Evolutionary conservation across 495 filamentous ascomycete species (phyloP), one percentile per base, ranked within the genome.

Genomic region (Stereocaulon alpinum): DNA sequence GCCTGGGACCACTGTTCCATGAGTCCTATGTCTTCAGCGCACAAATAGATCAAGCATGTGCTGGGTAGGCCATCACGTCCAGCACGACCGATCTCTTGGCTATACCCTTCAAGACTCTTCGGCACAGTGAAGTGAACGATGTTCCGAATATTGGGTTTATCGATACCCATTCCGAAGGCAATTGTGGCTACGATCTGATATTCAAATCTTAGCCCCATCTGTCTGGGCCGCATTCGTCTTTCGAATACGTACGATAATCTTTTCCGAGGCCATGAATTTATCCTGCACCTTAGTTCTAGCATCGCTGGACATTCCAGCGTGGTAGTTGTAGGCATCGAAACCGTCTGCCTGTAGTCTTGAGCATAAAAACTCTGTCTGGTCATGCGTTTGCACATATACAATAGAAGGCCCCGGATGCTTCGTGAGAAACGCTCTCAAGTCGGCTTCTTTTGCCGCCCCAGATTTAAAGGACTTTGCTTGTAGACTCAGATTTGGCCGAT

Each of bases 91-190:
- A 84, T 77, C 62, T 83, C 78, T 58, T 82, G 80, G 51, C 78
- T 81, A 55, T 83, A 84, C 22, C 78, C 78, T 61, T 84, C 81
- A 7, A 84, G 66, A 29, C 76, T 77, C 42, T 72, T 74, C 0
- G 80, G 73, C 7, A 82, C 68, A 56, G 79, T 74, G 64, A 76
- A 81, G 59, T 84, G 80, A 9, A 82, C 66, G 34, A 84, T 68
- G 55, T 80, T 82, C n/a, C 80, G 70, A 45, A 84, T 82, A 53
- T 81, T 70, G 0, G 79, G 41, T 62, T 83, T 83, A 59, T 82
- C 79, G 30, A 82, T 80, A 1, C 79, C 80, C 79, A 82, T 82
- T 17, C 80, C 80, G 41, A 83, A 83, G 11, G 80, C 80, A 57
- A 83, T 83, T 0, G 81, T 83, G 17, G 79, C 80, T 7, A 80